Base-by-base conservation (phyloP, 2,329 filamentous ascomycete genomes). In the Arthrobotrys sphaeroides region DNA sequence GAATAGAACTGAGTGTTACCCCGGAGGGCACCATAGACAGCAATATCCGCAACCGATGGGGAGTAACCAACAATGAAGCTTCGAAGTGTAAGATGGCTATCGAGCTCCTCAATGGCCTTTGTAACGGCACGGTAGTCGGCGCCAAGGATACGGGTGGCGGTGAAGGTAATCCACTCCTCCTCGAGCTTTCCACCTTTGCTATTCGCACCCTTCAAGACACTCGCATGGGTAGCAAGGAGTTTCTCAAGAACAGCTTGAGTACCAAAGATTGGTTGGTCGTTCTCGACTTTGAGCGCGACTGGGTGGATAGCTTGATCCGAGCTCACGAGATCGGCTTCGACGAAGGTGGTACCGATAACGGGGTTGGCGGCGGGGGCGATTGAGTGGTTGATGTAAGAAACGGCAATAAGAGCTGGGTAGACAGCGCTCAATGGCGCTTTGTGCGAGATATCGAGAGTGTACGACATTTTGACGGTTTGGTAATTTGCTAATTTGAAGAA, bases 41-140 rank as follows among this genome's bases (percentile, higher is more conserved):
- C 90, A 77, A 89, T 88, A 82, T 98, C 94, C 77, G 90, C 86
- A 43, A 93, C 88, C 70, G 90, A 90, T 57, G 95, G 85, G 24
- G 85, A 85, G 85, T 96, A 94, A 75, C 93, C 93, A 60, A 92
- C 88, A 78, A 97, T 87, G 83, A 95, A 95, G 12, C 92, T 92
- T 80, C 94, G 90, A 31, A 97, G 88, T 2, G 90, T 92, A 75
- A 98, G 87, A 84, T 96, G 91, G 82, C 92, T 91, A 83, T 97
- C 93, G 77, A 97, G 89, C 79, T 91, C 89, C 79, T 87, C 86
- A 66, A 96, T 87, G 73, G 89, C 86, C 24, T 88, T 87, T 81
- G 95, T 92, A 78, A 94, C 89, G 72, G 90, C 85, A 84, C 95
- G 96, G 84, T 96, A 95, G 83, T 97, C 92, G 64, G 87, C 84